Base-by-base conservation (phyloP, 805 yeast species). In the Candida nanaspora region DNA sequence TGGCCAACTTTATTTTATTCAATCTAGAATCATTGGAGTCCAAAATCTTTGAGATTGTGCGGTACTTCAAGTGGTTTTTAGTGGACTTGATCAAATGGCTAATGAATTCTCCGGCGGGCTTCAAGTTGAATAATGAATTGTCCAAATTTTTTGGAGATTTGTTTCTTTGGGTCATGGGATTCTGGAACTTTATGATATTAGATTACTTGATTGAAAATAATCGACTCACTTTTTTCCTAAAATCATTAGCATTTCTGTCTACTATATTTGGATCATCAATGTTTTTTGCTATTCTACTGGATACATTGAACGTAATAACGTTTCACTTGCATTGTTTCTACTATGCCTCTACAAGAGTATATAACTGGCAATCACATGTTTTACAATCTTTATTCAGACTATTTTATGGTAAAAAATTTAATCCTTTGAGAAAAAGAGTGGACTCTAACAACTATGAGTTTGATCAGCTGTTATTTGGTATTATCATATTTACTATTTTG, bases 81-180 rank as follows among this genome's bases (percentile, higher is more conserved):
- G 62, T 69, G 16, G 45, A 55, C 2, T 56, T 80, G 30, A 77
- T 89, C 3, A 48, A 65, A 0, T 84, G 95, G 89, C 68, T 93
- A 29, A 86, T 88, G 68, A 73, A 79, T 45, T 84, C 89, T 52
- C 98, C 98, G 0, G 95, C 91, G 14, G 98, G 98, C 4, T 79
- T 93, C 51, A 93, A 93, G 55, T 72, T 93, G 39, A 93, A 93
- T 58, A 81, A 78, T 44, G 96, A 88, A 52, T 68, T 93, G 16
- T 86, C 96, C 0, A 70, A 68, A 14, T 94, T 93, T 53, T 70
- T 91, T 56, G 96, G 96, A 28, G 95, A 87, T 42, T 62, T 93
- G 37, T 82, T 86, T 49, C 56, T 84, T 9, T 91, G 97, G 96
- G 83, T 88, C 11, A 69, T 89, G 22, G 76, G 76, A 35, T 76